phyloP scores from a whole-genome alignment of 768 basidiomycete species.

The Rubroboletus pulcherrimus region DNA sequence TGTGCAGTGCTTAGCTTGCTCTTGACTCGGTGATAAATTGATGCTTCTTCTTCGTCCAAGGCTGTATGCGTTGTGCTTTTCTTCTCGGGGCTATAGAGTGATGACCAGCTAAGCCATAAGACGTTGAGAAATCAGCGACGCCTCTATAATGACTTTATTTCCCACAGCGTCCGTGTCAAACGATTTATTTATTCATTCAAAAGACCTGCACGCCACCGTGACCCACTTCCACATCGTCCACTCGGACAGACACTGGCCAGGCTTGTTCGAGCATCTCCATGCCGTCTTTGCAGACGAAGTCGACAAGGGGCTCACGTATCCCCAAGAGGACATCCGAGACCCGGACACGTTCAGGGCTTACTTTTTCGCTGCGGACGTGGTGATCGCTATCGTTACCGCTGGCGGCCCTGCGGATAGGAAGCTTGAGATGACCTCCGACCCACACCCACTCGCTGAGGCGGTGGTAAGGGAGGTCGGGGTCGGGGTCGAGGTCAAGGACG shows the following conservation, averaged over 20 bases:
- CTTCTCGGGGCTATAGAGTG: background rate
- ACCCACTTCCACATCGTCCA: constrained; percentile 32
- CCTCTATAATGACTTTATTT: background rate
- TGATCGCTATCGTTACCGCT: constrained; percentile 52
- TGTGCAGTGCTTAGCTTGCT: background rate
- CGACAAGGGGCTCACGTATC: constrained; percentile 77
- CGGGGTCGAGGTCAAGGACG: background rate
- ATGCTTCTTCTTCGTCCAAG: background rate
- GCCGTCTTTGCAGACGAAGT: constrained; percentile 68
- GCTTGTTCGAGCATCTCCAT: constrained; percentile 59
- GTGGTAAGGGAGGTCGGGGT: background rate
- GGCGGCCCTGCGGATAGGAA: too few relatives aligned
- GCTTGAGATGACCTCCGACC: too few relatives aligned
- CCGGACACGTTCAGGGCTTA: constrained; percentile 63
- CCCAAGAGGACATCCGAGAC: constrained; percentile 64
- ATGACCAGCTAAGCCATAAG: constrained; percentile 1
- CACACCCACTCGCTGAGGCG: background rate
- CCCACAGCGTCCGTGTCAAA: background rate
- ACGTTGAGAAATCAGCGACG: background rate
- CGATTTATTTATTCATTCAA: too few relatives aligned
- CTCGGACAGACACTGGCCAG: constrained; percentile 32
- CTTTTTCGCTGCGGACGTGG: constrained; percentile 74
- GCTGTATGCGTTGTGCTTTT: background rate
- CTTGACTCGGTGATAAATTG: background rate
- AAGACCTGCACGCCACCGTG: constrained; percentile 9